A percentile compares a stretch with the other conserved stretches of the same genome.
These are phyloP conservation scores for Hondaea fermentalgiana DNA, from an alignment of 108 stramenopile genomes.

Conservation along the genomic window DNA sequence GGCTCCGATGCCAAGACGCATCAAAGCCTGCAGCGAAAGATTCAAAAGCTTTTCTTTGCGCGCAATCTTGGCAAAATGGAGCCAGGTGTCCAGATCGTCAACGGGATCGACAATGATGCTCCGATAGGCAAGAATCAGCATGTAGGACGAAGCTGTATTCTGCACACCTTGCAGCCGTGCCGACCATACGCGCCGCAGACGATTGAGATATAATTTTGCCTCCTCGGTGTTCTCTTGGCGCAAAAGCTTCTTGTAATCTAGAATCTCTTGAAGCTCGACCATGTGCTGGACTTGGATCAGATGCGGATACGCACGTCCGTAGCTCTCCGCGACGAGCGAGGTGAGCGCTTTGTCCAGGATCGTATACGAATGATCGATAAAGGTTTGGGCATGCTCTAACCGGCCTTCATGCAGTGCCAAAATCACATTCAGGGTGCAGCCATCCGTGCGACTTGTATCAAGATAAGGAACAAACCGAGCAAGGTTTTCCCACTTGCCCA, in stretches of 20 bases:
- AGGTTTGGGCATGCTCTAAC: conserved; percentile 2
- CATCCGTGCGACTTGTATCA: conserved; percentile 45
- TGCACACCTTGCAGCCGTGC: conserved; percentile 70
- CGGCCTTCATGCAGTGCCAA: conserved; percentile 67
- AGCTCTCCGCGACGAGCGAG: conserved; percentile 77
- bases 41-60: conserved; percentile 69
- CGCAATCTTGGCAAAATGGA: conserved; percentile 78
- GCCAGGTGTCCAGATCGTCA: conserved; percentile 83
- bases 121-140: conserved; percentile 72
- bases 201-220: background rate
- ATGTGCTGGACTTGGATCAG: conserved; percentile 80
- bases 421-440: conserved; percentile 79
- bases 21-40: conserved; percentile 71
- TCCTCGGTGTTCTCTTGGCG: background rate
- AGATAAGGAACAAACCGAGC: conserved; percentile 59
- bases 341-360: conserved; percentile 61
- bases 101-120: conserved; percentile 73
- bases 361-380: conserved; percentile 38
- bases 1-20: conserved; percentile 22
- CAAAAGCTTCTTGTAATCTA: conserved; percentile 66
- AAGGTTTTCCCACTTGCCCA: conserved; percentile 82
- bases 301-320: conserved; percentile 75
- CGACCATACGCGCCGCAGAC: conserved; percentile 66
- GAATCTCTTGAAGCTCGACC: conserved; percentile 81
- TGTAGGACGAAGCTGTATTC: conserved; percentile 67